Evolutionary conservation across 371 early-diverging fungal species (phyloP).

Genomic region (Mucor indicus): DNA sequence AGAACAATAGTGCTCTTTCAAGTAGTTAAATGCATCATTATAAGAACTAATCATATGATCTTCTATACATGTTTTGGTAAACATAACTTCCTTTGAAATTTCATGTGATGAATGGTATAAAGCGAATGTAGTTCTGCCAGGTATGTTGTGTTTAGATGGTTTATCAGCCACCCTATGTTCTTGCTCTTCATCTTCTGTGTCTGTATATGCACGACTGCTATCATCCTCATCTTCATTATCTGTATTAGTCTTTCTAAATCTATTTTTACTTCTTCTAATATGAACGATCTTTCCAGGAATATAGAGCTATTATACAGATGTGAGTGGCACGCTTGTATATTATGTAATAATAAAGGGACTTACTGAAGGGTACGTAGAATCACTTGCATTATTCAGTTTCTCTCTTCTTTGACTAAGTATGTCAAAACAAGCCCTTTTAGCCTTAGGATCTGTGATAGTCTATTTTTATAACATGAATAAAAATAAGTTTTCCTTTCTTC

Average conservation of each 20-base stretch:
- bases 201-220: background rate
- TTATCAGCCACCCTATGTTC: no score
- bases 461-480: background rate
- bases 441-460: conserved; percentile 20
- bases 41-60: conserved; percentile 40
- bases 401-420: conserved; percentile 28
- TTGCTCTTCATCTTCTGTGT: background rate
- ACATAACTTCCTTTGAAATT: conserved; percentile 33
- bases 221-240: background rate
- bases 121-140: conserved; percentile 17
- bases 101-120: conserved; percentile 16
- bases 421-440: conserved; percentile 26
- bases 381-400: conserved; percentile 15
- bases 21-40: conserved; percentile 24
- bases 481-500: background rate
- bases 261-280: conserved; percentile 15
- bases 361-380: conserved; percentile 36
- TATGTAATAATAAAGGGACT: conserved; percentile 6
- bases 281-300: conserved; percentile 43
- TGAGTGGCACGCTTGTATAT: background rate
- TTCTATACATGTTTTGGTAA: conserved; percentile 40
- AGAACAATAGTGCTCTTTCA: conserved; percentile 1
- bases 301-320: conserved; percentile 23
- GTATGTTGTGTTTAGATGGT: conserved; percentile 12
- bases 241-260: background rate